These are phyloP conservation scores for Celoporthe dispersa DNA, from an alignment of 2,329 filamentous ascomycete genomes.

Conservation along the genomic window DNA sequence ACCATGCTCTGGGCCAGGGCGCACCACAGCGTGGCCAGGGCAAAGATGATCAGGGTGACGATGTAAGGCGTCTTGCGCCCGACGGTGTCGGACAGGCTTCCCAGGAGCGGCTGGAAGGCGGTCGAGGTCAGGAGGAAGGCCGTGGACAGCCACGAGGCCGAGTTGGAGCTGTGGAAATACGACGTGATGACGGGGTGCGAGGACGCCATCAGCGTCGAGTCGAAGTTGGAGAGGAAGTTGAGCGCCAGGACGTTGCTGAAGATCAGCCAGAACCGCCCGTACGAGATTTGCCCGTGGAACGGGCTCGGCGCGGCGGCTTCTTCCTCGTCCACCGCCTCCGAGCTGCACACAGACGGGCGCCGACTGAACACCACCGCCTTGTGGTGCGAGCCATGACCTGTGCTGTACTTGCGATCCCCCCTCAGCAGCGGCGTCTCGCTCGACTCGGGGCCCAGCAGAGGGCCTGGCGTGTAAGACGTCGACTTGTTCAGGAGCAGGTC, in stretches of 20 bases:
- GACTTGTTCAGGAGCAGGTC: constrained; percentile 46
- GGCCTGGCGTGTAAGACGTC: constrained; percentile 41
- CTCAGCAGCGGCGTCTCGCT: constrained; percentile 46
- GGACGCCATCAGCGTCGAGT: constrained; percentile 81
- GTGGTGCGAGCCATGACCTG: constrained; percentile 14
- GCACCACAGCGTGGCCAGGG: constrained; percentile 70
- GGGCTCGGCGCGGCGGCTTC: constrained; percentile 20
- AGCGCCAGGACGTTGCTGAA: constrained; percentile 63
- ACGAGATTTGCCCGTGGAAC: constrained; percentile 53
- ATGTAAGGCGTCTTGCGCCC: constrained; percentile 72
- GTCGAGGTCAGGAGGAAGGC: constrained; percentile 79
- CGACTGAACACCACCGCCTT: constrained; percentile 19
- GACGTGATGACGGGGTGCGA: constrained; percentile 79
- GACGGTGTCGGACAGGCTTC: constrained; percentile 73
- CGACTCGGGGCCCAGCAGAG: constrained; percentile 48
- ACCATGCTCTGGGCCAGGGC: constrained; percentile 68
- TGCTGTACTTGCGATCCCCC: constrained; percentile 39
- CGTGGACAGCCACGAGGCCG: constrained; percentile 82
- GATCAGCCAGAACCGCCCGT: constrained; percentile 63
- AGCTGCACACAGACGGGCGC: constrained; percentile 17
- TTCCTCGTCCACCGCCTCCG: neutral
- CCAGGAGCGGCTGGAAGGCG: constrained; percentile 75
- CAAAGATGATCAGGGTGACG: constrained; percentile 64
- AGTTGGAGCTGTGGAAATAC: constrained; percentile 77
- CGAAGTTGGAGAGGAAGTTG: constrained; percentile 68